These are phyloP conservation scores for Coemansia sp. DNA, from an alignment of 192 early-diverging fungal species.

Conservation along the genomic window DNA sequence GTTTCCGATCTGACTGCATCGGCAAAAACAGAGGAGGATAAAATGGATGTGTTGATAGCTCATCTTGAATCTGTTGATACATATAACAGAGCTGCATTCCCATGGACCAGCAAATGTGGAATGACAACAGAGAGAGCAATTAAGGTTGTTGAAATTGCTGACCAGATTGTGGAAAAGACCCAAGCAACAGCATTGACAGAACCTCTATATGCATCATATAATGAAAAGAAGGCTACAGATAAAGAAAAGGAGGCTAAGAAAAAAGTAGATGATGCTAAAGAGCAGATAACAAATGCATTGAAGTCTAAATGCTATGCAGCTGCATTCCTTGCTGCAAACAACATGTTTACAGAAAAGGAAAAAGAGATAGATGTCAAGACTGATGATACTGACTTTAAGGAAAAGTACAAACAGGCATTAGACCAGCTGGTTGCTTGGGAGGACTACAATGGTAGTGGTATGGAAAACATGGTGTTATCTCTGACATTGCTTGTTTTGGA, in stretches of 20 bases:
- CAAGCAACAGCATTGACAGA: conserved; percentile 63
- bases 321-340: conserved; percentile 41
- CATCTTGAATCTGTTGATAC: conserved; percentile 52
- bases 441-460: not conserved
- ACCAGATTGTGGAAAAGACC: conserved; percentile 61
- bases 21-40: conserved; percentile 58
- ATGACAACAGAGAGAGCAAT: conserved; percentile 14
- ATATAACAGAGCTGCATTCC: conserved; percentile 56
- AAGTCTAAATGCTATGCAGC: conserved; percentile 60
- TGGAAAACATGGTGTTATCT: not conserved
- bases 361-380: conserved; percentile 52
- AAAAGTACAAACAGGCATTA: conserved; percentile 52
- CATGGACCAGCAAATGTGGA: conserved; percentile 26
- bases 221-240: conserved; percentile 53
- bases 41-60: conserved; percentile 49
- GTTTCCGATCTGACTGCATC: conserved; percentile 64
- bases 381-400: conserved; percentile 21
- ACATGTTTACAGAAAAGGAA: conserved; percentile 60
- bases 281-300: conserved; percentile 65
- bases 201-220: conserved; percentile 29
- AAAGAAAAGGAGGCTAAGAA: conserved; percentile 61
- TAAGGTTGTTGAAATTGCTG: conserved; percentile 45
- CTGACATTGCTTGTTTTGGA: not conserved
- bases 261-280: conserved; percentile 74
- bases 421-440: not conserved